A percentile compares a stretch with the other conserved stretches of the same genome.
phyloP scores from a whole-genome alignment of 78 protist genomes.

The Isochrysis galbana region DNA sequence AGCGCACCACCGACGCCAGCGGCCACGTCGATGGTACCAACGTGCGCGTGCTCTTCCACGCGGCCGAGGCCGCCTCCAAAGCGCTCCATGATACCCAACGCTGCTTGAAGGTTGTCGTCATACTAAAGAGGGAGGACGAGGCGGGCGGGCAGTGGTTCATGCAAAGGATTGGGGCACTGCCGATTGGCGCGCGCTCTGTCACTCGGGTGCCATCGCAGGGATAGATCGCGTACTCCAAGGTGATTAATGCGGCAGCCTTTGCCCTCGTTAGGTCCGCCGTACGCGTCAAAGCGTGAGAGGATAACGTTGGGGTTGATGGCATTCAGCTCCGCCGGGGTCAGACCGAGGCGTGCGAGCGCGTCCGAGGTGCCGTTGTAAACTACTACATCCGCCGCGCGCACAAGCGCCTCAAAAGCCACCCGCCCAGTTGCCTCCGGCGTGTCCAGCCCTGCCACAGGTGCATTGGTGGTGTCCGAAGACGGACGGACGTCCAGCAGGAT shows the following conservation, averaged over 20 bases:
- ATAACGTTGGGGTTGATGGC: neutral
- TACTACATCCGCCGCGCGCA: neutral
- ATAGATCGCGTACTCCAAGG: no score
- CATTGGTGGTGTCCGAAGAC: no score
- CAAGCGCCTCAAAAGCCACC: neutral
- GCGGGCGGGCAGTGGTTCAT: no score
- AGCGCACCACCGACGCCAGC: slow-evolving; percentile 18
- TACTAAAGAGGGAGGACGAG: no score
- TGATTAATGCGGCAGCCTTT: neutral
- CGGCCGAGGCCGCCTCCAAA: slow-evolving; percentile 10
- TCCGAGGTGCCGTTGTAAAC: neutral
- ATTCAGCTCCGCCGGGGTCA: neutral
- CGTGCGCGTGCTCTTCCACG: slow-evolving; percentile 7
- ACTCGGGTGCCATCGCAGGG: no score
- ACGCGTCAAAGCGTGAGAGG: slow-evolving; percentile 15
- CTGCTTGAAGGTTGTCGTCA: slow-evolving; percentile 23
- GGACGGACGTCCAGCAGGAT: neutral
- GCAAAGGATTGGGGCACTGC: no score
- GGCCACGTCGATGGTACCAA: neutral
- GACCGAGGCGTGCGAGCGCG: neutral
- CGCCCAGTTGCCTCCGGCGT: neutral
- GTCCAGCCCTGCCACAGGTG: no score
- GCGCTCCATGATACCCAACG: slow-evolving; percentile 16
- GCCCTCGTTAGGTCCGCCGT: neutral
- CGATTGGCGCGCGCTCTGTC: no score